A percentile compares a stretch with the other conserved stretches of the same genome.
Evolutionary conservation across 352 stramenopile species (phyloP).

Genomic region (Pythium brachiatum): DNA sequence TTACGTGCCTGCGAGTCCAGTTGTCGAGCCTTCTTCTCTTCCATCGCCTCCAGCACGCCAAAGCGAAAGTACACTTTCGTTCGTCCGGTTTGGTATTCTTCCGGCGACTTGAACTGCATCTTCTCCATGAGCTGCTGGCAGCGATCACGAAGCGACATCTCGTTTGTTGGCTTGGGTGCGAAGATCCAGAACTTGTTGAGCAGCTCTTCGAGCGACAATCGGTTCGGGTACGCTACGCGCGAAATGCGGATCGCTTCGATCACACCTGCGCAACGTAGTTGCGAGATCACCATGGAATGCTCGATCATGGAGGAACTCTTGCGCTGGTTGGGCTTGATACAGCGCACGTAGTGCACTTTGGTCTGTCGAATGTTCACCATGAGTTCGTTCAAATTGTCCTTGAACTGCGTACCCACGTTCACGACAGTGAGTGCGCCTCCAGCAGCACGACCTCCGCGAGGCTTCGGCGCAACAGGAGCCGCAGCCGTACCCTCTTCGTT

Average conservation of each 20-base stretch:
- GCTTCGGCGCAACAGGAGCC: constrained; percentile 8
- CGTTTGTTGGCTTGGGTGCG: constrained; percentile 28
- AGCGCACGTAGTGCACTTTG: constrained; percentile 98
- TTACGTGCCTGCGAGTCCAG: constrained; percentile 61
- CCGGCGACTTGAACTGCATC: constrained; percentile 57
- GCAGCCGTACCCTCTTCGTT: constrained; percentile 15
- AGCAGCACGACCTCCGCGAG: constrained; percentile 32
- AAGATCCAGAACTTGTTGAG: constrained; percentile 84
- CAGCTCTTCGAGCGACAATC: constrained; percentile 86
- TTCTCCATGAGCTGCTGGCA: constrained; percentile 61
- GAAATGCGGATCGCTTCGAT: constrained; percentile 98
- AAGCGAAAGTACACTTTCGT: constrained; percentile 83
- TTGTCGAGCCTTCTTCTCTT: constrained; percentile 55
- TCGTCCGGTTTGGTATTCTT: constrained; percentile 74
- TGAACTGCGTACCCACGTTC: constrained; percentile 83
- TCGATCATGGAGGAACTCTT: constrained; percentile 90
- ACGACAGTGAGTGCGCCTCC: constrained; percentile 51
- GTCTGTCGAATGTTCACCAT: constrained; percentile 93
- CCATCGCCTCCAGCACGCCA: constrained; percentile 76
- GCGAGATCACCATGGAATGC: constrained; percentile 91
- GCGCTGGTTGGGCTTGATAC: constrained; percentile 98
- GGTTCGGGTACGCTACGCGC: constrained; percentile 96
- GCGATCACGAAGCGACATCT: constrained; percentile 40
- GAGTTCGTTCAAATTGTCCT: constrained; percentile 90
- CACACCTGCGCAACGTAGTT: constrained; percentile 97